Conservation (phyloP, 2,329 filamentous ascomycete species). For the Penicillium corylophilum region DNA sequence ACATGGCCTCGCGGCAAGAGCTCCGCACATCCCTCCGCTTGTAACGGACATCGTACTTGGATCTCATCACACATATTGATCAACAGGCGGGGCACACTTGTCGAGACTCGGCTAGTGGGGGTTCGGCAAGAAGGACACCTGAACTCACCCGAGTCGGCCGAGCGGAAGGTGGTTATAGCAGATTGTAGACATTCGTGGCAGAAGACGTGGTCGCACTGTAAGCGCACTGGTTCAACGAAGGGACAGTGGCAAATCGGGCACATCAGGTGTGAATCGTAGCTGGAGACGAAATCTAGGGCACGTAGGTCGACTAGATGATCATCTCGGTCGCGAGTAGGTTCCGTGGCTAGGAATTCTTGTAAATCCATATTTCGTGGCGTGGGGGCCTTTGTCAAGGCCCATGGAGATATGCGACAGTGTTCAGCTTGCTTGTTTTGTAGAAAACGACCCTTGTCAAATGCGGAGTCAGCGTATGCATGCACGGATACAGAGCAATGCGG, state of each 20-base stretch:
- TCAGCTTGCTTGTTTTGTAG: neutral
- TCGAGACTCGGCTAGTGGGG: constrained; percentile 37
- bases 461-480: constrained; percentile 14
- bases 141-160: constrained; percentile 34
- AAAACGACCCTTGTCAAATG: constrained; percentile 3
- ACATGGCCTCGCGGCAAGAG: constrained; percentile 56
- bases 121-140: constrained; percentile 60
- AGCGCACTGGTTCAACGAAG: constrained; percentile 58
- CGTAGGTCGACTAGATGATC: constrained; percentile 53
- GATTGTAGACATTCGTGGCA: constrained; percentile 58
- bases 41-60: constrained; percentile 58
- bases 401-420: neutral
- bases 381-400: neutral
- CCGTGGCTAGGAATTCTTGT: constrained; percentile 33
- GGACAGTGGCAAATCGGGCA: constrained; percentile 65
- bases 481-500: constrained; percentile 5
- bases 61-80: constrained; percentile 63
- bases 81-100: constrained; percentile 55
- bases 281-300: constrained; percentile 56
- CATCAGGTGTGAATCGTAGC: constrained; percentile 60
- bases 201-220: constrained; percentile 64
- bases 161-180: constrained; percentile 42
- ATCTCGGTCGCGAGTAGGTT: constrained; percentile 27
- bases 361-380: constrained; percentile 29
- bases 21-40: constrained; percentile 54